These are phyloP conservation scores for Extremus antarcticus DNA, from an alignment of 495 filamentous ascomycete species.

Conservation along the genomic window DNA sequence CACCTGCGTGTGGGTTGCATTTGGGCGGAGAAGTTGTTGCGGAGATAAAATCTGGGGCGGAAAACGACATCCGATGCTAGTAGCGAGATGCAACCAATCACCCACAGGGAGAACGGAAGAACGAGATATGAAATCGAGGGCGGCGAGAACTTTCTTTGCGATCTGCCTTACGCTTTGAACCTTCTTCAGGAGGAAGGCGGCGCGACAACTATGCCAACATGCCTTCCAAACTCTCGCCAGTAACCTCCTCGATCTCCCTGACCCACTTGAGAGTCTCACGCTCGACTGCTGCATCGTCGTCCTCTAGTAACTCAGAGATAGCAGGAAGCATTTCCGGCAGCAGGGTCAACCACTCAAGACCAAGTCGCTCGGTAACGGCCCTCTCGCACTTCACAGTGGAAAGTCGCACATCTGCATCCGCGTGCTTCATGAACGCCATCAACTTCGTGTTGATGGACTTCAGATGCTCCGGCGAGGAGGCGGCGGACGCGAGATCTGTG, in stretches of 20 bases:
- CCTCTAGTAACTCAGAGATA: constrained; percentile 88
- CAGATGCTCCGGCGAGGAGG: constrained; percentile 74
- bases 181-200: no score
- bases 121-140: neutral
- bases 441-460: constrained; percentile 71
- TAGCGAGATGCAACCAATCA: no score
- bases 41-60: neutral
- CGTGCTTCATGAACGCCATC: constrained; percentile 64
- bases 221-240: constrained; percentile 77
- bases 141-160: no score
- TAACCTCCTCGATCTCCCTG: constrained; percentile 67
- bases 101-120: no score
- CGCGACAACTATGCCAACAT: constrained; percentile 63
- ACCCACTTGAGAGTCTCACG: constrained; percentile 79
- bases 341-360: constrained; percentile 83
- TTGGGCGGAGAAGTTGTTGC: neutral
- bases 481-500: constrained; percentile 66
- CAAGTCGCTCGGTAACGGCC: constrained; percentile 61
- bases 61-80: neutral
- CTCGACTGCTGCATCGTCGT: constrained; percentile 88
- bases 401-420: constrained; percentile 52
- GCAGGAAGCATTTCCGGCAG: constrained; percentile 91
- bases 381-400: constrained; percentile 72
- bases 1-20: neutral
- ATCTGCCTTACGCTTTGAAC: no score